phyloP scores from a whole-genome alignment of 2,329 filamentous ascomycete genomes.

The Sordariomycetes sp. region DNA sequence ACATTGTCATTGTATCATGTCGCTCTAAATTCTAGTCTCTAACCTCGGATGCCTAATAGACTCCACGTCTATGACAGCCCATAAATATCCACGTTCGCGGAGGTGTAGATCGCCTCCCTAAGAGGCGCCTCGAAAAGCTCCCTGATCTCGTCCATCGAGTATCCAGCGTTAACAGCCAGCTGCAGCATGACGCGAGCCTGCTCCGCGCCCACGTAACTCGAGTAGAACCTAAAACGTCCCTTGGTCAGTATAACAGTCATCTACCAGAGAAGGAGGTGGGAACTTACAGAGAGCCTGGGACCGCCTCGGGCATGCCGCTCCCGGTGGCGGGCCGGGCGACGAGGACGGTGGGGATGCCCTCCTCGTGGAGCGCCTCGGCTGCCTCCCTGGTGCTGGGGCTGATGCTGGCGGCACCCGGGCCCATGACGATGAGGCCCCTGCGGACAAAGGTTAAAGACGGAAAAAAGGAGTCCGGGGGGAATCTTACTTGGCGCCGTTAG shows the following conservation, averaged over 20 bases:
- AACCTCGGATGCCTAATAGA: too few species aligned
- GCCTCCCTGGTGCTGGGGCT: constrained; percentile 15
- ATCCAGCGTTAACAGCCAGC: constrained; percentile 17
- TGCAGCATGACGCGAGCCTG: constrained; percentile 20
- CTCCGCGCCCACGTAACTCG: background rate
- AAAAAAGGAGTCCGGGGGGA: background rate
- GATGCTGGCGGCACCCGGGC: constrained; percentile 17
- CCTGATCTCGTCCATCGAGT: constrained; percentile 15
- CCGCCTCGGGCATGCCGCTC: constrained; percentile 12
- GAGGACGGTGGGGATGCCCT: constrained; percentile 17
- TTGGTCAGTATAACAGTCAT: too few species aligned
- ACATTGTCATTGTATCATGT: too few species aligned
- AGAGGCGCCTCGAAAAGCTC: constrained; percentile 17
- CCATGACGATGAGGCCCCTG: constrained; percentile 19
- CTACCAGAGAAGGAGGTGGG: background rate
- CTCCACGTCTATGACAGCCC: too few species aligned
- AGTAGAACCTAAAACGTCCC: background rate
- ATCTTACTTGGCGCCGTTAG: constrained; percentile 18
- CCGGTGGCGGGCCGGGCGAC: constrained; percentile 17
- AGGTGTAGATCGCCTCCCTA: constrained; percentile 3
- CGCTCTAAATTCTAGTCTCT: too few species aligned
- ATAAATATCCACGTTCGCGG: background rate
- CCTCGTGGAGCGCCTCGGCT: constrained; percentile 14
- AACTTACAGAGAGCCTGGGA: background rate
- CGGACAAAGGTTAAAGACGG: background rate